Conservation (phyloP, 805 yeast species). For the Candida hungchunana region DNA sequence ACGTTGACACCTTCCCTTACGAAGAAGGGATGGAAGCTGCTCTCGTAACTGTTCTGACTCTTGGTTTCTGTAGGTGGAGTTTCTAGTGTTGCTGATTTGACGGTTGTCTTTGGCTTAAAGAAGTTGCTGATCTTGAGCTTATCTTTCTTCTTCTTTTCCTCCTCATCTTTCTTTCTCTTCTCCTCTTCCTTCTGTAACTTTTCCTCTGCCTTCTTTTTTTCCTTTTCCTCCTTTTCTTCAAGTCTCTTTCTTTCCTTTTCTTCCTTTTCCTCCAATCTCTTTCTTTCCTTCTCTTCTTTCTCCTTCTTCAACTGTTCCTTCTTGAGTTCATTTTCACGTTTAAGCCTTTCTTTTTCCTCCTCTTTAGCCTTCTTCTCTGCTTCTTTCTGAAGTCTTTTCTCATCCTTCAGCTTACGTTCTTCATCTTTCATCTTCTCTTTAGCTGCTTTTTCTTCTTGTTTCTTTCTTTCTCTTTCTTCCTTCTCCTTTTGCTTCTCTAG, state of each 20-base stretch:
- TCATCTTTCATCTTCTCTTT: conserved; percentile 18
- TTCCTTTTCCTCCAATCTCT: conserved; percentile 19
- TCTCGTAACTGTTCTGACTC: conserved; percentile 24
- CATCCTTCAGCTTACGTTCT: conserved; percentile 31
- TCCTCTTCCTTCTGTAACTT: conserved; percentile 23
- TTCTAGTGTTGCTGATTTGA: conserved; percentile 14
- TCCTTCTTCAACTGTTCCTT: conserved; percentile 19
- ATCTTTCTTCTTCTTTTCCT: conserved; percentile 30
- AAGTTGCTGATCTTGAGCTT: conserved; percentile 29
- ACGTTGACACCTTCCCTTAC: conserved; percentile 32
- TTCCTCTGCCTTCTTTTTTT: conserved; percentile 23
- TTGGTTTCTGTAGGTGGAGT: neutral
- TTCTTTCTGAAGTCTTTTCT: conserved; percentile 24
- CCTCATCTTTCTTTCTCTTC: conserved; percentile 29
- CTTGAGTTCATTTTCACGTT: too few species aligned
- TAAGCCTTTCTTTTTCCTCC: conserved; percentile 21
- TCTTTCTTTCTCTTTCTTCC: too few species aligned
- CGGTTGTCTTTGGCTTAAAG: conserved; percentile 25
- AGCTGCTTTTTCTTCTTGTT: too few species aligned
- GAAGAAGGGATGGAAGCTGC: conserved; percentile 27
- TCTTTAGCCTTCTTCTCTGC: conserved; percentile 22
- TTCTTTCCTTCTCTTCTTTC: conserved; percentile 19
- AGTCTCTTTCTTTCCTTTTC: conserved; percentile 28
- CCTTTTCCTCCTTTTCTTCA: conserved; percentile 22
- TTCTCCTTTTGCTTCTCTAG: conserved; percentile 1